phyloP scores from a whole-genome alignment of 495 filamentous ascomycete species.

The Aspergillus sparsus region DNA sequence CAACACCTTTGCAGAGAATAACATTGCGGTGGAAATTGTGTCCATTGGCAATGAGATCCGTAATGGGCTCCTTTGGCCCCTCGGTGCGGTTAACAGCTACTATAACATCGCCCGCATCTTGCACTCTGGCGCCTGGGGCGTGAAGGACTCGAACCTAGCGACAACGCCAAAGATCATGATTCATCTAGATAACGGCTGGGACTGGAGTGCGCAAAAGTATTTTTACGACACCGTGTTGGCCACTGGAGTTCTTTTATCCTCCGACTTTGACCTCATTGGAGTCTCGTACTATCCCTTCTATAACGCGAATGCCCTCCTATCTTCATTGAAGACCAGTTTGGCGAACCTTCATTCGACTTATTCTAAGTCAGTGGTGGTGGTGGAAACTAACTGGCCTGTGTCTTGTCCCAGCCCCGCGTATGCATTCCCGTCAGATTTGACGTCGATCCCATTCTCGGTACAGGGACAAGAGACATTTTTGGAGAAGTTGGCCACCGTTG shows the following conservation, averaged over 20 bases:
- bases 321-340: slow-evolving; percentile 55
- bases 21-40: slow-evolving; percentile 59
- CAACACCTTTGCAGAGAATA: slow-evolving; percentile 57
- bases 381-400: slow-evolving; percentile 69
- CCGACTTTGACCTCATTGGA: slow-evolving; percentile 69
- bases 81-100: slow-evolving; percentile 53
- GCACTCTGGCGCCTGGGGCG: slow-evolving; percentile 60
- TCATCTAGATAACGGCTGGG: slow-evolving; percentile 71
- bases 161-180: slow-evolving; percentile 64
- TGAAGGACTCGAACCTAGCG: slow-evolving; percentile 60
- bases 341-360: slow-evolving; percentile 59
- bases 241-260: slow-evolving; percentile 49
- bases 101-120: slow-evolving; percentile 61
- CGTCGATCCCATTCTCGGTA: slow-evolving; percentile 57
- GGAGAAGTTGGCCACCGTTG: slow-evolving; percentile 53
- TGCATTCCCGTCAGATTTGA: slow-evolving; percentile 59
- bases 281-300: slow-evolving; percentile 74
- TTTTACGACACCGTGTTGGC: slow-evolving; percentile 61
- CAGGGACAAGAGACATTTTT: slow-evolving; percentile 62
- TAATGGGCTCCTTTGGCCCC: slow-evolving; percentile 63
- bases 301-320: slow-evolving; percentile 54
- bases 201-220: slow-evolving; percentile 61
- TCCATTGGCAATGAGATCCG: slow-evolving; percentile 74
- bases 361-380: slow-evolving; percentile 61
- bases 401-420: slow-evolving; percentile 56